Base-by-base conservation (phyloP, 768 basidiomycete species). In the Hypsizygus marmoreus region DNA sequence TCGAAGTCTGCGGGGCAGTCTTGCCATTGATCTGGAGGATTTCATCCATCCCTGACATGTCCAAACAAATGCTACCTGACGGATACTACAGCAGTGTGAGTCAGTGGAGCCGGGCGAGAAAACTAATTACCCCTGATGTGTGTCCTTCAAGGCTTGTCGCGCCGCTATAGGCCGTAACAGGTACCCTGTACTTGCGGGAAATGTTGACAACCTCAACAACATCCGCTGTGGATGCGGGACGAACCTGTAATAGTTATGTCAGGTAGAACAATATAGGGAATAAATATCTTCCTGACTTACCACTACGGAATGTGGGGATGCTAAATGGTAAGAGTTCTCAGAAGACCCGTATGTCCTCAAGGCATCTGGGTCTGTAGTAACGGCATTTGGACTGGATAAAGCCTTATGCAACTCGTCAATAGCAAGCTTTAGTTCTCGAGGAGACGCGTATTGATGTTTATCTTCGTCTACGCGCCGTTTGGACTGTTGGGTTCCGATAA, bases 141-240 rank as follows among this genome's bases (percentile, higher is more conserved):
- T 95, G 91, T 0, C 91, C 91, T 61, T 95, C 93, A 10, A 95
- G 73, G 57, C 84, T 86, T 0, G 91, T 95, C 9, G 88, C 92
- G 2, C 91, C 93, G 37, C 86, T 83, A 57, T 86, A 94, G 2
- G 91, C 81, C 12, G 81, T 81, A 20, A 95, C 75, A 2, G 94
- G 93, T 25, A 95, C 72, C 36, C 72, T 72, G 62, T 82, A 86
- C 60, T 83, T 82, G 34, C 78, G 72, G 0, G 94, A 83, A 31
- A 92, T 79, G 47, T 87, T 79, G 47, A 97, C 84, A 39, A 91
- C 72, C 47, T 80, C 77, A 44, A 91, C 84, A 2, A 97, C 91
- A 59, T 97, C 93, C 43, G 84, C 81, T 0, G 93, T 95, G 43
- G 71, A 80, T 25, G 64, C 62, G 5, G 82, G 82, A 38, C 76